Evolutionary conservation across 352 stramenopile species (phyloP), one percentile per base, ranked within the genome.

Genomic region (Pythium aphanidermatum): DNA sequence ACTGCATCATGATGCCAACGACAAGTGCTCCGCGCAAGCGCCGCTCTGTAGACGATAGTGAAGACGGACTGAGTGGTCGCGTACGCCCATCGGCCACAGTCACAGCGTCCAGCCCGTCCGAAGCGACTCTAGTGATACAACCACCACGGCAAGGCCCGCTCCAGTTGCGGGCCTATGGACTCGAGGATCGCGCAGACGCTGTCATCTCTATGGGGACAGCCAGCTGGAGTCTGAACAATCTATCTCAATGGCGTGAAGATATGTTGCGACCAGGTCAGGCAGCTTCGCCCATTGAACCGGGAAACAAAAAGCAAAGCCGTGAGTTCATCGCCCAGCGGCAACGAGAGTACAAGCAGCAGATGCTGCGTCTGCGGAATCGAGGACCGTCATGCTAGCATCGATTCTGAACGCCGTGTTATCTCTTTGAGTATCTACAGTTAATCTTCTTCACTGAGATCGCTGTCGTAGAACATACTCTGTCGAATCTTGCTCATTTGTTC

Each of bases 401-500:
- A 26, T 32, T 35, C 19, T 19, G 9, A 37, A 26, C 31, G 13
- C 20, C 32, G 20, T 17, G 30, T 25, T 21, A 21, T 25, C 16
- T 21, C 32, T 33, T 21, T 51, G 28, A 12, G 14, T 11, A 27
- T 20, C 42, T 16, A 20, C 27, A 33, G 13, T 40, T 76, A 78
- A 45, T 88, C 76, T 29, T 92, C 80, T 35, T 89, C 74, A 35
- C 83, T 74, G 46, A 92, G 50, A 55, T 89, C 80, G 57, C 80
- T 92, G 52, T 89, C 80, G 58, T 92, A 92, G 58, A 76, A 92
- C 39, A 89, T 84, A 43, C 70, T 86, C 64, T 92, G 80, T 2
- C 77, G 76, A 48, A 91, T 92, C 51, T 65, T 83, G 50, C 74
- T 88, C 34, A 78, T 61, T 42, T 70, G 54, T 40, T 87, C 60